Evolutionary conservation across 2,329 filamentous ascomycete species (phyloP), one percentile per base, ranked within the genome.

Genomic region (Talaromyces amestolkiae): DNA sequence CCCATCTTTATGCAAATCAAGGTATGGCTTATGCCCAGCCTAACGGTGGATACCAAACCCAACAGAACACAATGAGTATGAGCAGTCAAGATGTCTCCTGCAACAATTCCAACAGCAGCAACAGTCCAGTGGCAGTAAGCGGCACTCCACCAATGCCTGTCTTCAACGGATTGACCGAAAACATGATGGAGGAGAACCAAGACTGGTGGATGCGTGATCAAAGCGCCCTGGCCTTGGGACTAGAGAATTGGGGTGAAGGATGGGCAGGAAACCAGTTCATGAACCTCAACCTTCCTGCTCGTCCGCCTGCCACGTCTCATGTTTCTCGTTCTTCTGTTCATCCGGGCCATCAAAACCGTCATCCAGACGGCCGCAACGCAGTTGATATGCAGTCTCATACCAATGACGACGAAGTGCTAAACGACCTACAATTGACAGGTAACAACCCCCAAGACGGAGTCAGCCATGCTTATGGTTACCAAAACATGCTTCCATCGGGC

Each of bases 141-240:
- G 83, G 83, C 11, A 72, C 78, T 8, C 77, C 77, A 27, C 79
- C 82, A 0, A 81, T 80, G 10, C 81, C 83, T 11, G 79, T 87
- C 61, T 88, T 89, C 67, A 85, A 86, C 27, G 84, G 83, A 9
- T 80, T 88, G 1, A 27, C 63, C 27, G 86, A 89, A 41, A 84
- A 85, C 53, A 75, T 90, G 5, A 81, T 89, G 3, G 82, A 85
- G 54, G 87, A 89, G 59, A 86, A 84, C 58, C 86, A 89, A 67
- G 85, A 89, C 69, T 88, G 85, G 86, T 88, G 86, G 81, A 81
- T 87, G 63, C 79, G 83, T 41, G 88, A 91, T 70, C 87, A 90
- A 70, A 83, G 80, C 19, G 84, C 85, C 59, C 76, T 90, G 3
- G 86, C 85, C 0, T 74, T 84, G 3, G 87, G 87, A 1, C 86